These are phyloP conservation scores for Cenchrus americanus DNA, from an alignment of 176 grass and related monocot species.

Conservation along the genomic window DNA sequence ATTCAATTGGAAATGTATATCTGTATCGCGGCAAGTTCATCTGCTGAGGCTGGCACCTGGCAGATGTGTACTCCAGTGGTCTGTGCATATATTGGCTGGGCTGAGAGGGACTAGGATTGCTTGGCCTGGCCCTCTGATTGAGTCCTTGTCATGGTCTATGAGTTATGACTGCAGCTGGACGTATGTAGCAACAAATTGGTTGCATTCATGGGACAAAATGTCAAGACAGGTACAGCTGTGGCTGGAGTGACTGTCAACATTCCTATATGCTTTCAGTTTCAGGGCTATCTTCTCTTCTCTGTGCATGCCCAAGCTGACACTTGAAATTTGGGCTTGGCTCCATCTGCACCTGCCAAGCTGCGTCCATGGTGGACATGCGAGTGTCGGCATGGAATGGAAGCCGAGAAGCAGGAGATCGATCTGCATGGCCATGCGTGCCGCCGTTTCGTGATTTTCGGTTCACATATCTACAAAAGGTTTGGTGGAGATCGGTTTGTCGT, in stretches of 20 bases:
- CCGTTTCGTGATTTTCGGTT: background rate
- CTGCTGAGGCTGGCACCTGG: background rate
- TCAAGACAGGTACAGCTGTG: background rate
- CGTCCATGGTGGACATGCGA: background rate
- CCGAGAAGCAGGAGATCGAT: background rate
- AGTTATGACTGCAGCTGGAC: background rate
- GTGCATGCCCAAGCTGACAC: conserved; percentile 7
- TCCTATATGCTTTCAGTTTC: background rate
- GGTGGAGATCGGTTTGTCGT: background rate
- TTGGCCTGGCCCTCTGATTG: background rate
- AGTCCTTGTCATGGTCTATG: background rate
- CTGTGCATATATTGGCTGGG: background rate
- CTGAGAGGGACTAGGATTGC: background rate
- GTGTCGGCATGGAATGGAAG: conserved; percentile 12
- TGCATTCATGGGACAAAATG: background rate
- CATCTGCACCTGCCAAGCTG: conserved; percentile 6
- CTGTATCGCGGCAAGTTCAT: background rate
- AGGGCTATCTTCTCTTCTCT: background rate
- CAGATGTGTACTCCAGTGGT: too few species aligned
- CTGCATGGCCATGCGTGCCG: background rate
- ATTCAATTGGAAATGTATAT: background rate
- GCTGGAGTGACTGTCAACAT: background rate
- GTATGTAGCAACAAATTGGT: background rate
- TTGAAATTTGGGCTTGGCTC: background rate
- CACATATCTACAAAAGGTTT: conserved; percentile 4